A percentile compares a stretch with the other conserved stretches of the same genome.
Evolutionary conservation across 139 green algal species (phyloP).

Genomic region (Zygnema circumcarinatum): DNA sequence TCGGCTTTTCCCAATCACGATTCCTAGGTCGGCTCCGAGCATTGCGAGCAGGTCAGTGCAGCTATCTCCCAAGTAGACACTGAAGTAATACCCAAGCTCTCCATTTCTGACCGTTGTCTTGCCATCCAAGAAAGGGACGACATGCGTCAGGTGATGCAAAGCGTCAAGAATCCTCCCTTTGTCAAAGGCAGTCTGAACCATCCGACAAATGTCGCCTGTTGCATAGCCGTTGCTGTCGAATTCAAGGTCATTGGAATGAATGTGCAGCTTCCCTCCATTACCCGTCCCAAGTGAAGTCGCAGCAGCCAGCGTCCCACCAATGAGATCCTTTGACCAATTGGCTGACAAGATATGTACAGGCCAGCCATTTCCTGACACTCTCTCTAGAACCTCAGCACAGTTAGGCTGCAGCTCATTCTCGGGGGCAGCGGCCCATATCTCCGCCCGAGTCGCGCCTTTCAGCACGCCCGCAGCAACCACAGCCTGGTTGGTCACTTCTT

Average conservation of each 20-base stretch:
- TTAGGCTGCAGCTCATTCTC: not conserved
- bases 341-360: constrained; percentile 26
- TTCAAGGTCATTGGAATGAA: constrained; percentile 33
- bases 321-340: constrained; percentile 30
- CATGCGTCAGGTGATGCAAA: constrained; percentile 12
- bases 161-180: not conserved
- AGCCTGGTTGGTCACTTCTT: not conserved
- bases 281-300: not conserved
- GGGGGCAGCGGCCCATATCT: not conserved
- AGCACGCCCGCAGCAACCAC: constrained; percentile 8
- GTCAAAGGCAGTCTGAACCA: constrained; percentile 14
- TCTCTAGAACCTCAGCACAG: not conserved
- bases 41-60: constrained; percentile 18
- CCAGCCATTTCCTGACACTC: not conserved
- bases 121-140: not conserved
- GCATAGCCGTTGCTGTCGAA: constrained; percentile 6
- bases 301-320: not conserved
- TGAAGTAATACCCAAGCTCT: not conserved
- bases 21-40: constrained; percentile 18
- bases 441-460: not conserved
- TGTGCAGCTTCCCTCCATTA: not conserved
- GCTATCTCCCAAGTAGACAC: constrained; percentile 26
- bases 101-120: not conserved
- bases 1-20: constrained; percentile 18
- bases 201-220: not conserved